Percentiles rank a stretch among this genome's conserved stretches.
These are phyloP conservation scores for Centella asiatica DNA, from an alignment of 129 eudicot genomes.

Conservation along the genomic window DNA sequence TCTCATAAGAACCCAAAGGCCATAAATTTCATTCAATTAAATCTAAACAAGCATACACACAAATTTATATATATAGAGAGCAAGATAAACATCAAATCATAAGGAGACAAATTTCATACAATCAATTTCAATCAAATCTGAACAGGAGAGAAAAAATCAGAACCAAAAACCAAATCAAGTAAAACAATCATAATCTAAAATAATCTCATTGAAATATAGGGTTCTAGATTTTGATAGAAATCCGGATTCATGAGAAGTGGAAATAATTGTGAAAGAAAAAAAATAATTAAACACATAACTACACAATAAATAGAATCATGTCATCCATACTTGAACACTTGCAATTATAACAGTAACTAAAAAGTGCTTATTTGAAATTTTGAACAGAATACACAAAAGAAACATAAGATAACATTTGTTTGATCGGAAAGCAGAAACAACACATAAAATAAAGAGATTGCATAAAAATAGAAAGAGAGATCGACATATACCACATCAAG, in stretches of 20 bases:
- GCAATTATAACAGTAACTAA: not conserved
- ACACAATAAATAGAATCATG: conserved; percentile 11
- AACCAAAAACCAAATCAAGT: conserved; percentile 10
- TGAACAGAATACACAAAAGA: conserved; percentile 2
- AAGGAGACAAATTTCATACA: no score
- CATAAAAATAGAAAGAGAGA: not conserved
- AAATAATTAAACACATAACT: conserved; percentile 15
- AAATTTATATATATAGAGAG: no score
- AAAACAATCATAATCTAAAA: conserved; percentile 6
- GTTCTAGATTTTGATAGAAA: not conserved
- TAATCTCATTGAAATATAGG: not conserved
- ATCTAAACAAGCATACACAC: no score
- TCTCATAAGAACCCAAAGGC: not conserved
- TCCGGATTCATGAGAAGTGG: not conserved
- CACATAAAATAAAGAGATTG: not conserved
- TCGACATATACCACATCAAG: conserved; percentile 43
- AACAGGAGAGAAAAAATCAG: not conserved
- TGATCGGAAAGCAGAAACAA: conserved; percentile 9
- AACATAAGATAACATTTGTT: conserved; percentile 14
- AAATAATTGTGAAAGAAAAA: conserved; percentile 15
- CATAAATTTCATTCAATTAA: conserved; percentile 1
- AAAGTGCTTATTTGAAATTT: conserved; percentile 9
- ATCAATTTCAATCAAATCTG: no score
- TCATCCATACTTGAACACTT: conserved; percentile 9
- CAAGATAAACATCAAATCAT: no score